Evolutionary conservation across 2,329 filamentous ascomycete genomes (phyloP).

Genomic region (Dothiorella sarmentorum): DNA sequence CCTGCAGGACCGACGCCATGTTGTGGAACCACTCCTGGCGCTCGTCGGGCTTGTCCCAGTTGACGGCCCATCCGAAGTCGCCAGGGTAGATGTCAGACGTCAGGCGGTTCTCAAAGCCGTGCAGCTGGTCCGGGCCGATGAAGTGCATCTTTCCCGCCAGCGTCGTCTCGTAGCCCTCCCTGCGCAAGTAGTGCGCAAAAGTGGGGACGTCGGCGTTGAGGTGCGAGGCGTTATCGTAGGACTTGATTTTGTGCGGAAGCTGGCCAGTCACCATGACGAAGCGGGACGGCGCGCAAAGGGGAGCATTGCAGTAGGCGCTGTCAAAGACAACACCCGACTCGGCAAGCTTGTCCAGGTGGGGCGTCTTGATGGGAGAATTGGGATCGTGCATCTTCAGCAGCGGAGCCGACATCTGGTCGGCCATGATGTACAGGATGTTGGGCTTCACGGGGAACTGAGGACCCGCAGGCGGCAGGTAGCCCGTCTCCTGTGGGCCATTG

Average conservation of each 20-base stretch:
- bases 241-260: conserved; percentile 84
- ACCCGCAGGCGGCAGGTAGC: conserved; percentile 8
- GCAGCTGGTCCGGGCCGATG: conserved; percentile 81
- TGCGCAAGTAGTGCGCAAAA: conserved; percentile 86
- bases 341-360: conserved; percentile 80
- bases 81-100: conserved; percentile 96
- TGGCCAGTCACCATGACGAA: conserved; percentile 94
- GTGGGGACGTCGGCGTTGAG: conserved; percentile 82
- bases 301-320: conserved; percentile 90
- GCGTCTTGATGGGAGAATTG: conserved; percentile 85
- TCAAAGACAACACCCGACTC: conserved; percentile 83
- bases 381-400: conserved; percentile 89
- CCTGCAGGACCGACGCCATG: conserved; percentile 87
- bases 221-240: conserved; percentile 86
- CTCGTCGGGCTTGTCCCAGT: conserved; percentile 85
- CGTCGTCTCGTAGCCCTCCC: conserved; percentile 82
- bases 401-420: conserved; percentile 88
- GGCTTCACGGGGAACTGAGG: conserved; percentile 47
- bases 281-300: conserved; percentile 85
- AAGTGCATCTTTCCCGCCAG: conserved; percentile 98
- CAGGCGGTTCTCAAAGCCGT: conserved; percentile 87
- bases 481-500: conserved; percentile 13
- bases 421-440: conserved; percentile 93
- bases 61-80: conserved; percentile 91
- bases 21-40: conserved; percentile 93